Conservation (phyloP, 345 rosid species). For the Capsella bursapastoris region DNA sequence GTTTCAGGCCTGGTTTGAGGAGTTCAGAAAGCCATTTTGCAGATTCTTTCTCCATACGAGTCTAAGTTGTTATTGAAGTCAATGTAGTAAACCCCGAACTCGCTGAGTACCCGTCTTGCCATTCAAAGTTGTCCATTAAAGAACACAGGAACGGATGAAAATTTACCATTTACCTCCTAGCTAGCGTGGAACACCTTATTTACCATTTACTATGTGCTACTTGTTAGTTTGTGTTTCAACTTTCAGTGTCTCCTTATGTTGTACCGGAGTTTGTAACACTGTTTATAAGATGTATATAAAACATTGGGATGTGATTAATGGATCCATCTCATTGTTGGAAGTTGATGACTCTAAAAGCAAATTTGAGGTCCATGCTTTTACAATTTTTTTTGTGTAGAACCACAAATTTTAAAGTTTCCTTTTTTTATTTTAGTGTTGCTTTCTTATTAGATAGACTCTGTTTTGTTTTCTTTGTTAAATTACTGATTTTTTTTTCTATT, state of each 20-base stretch:
- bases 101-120: slow-evolving; percentile 47
- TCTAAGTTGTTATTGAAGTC: slow-evolving; percentile 43
- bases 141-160: slow-evolving; percentile 29
- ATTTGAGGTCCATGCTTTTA: slow-evolving; percentile 14
- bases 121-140: slow-evolving; percentile 45
- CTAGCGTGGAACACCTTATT: too few species aligned
- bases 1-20: slow-evolving; percentile 35
- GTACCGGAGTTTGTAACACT: slow-evolving; percentile 5
- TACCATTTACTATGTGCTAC: background rate
- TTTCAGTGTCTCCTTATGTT: slow-evolving; percentile 3
- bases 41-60: slow-evolving; percentile 42
- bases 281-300: too few species aligned
- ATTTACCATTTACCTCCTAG: too few species aligned
- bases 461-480: background rate
- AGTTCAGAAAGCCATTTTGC: slow-evolving; percentile 38
- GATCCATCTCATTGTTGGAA: too few species aligned
- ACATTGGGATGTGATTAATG: too few species aligned
- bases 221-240: slow-evolving; percentile 8
- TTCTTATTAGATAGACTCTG: background rate
- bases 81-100: slow-evolving; percentile 41
- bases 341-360: background rate
- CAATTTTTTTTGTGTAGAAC: background rate
- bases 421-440: background rate
- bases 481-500: background rate
- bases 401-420: slow-evolving; percentile 4